Base-by-base conservation (phyloP, 306 rosid genomes). In the Vigna nakashimae region DNA sequence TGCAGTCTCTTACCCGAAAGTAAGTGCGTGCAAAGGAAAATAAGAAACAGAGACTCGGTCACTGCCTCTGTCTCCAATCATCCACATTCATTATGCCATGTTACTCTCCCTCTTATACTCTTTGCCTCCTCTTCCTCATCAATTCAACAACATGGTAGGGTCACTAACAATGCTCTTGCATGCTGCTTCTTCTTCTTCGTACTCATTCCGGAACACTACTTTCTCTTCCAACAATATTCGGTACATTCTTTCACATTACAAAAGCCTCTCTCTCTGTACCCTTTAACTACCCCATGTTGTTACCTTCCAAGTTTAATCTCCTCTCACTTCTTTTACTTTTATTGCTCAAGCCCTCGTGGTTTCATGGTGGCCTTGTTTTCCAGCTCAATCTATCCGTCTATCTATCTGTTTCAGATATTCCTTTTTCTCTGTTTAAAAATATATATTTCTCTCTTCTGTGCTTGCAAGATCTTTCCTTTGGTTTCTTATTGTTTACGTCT, bases 31-130 rank as follows among this genome's bases (percentile, higher is more conserved):
- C n/a, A 59, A 13, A 13, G 22, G 69, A 30, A 28, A 43, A 43
- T 43, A 43, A 76, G 50, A 51, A 68, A 36, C 15, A 5, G 80
- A 77, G 88, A 85, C 88, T 28, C 78, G 83, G 90, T 86, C 85
- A 76, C 84, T 80, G 75, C 80, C 17, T 50, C 56, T 68, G 30
- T 26, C 83, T 79, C 77, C 82, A 77, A 74, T 56, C 76, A 63
- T 62, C 28, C 55, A 68, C 53, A 66, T 43, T 30, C 6, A 28
- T 28, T 26, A 43, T 68, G 76, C 72, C 80, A 71, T 65, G 45
- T 68, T 75, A 76, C 59, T 82, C 85, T 76, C 60, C 66, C 64
- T 75, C 65, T 64, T 75, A 26, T 58, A 36, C 16, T 60, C 69
- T 22, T 14, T 58, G 22, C 22, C 30, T 66, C 65, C 45, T 56